Conservation (phyloP, 2,329 filamentous ascomycete genomes). For the Aschersonia sp. region DNA sequence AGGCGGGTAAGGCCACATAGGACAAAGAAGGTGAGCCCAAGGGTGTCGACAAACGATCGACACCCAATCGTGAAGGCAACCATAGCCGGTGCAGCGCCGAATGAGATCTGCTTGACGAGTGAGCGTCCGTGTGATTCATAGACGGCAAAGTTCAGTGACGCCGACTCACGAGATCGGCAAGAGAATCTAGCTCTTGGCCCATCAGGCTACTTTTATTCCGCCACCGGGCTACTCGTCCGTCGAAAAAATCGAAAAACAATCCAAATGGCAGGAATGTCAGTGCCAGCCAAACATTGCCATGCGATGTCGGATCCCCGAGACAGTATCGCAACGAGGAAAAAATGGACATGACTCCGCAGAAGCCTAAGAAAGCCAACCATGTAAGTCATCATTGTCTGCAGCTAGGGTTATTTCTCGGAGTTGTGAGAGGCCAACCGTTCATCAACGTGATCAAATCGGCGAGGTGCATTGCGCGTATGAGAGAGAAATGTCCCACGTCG, state of each 20-base stretch:
- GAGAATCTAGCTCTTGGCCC: slow-evolving; percentile 92
- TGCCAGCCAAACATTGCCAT: slow-evolving; percentile 64
- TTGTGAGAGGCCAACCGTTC: slow-evolving; percentile 37
- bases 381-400: not conserved
- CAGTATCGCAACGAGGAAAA: slow-evolving; percentile 93
- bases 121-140: not conserved
- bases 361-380: slow-evolving; percentile 29
- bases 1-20: slow-evolving; percentile 87
- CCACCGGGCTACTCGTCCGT: slow-evolving; percentile 93
- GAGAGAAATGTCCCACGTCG: slow-evolving; percentile 60
- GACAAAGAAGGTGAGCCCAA: slow-evolving; percentile 75
- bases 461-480: slow-evolving; percentile 57
- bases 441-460: slow-evolving; percentile 74
- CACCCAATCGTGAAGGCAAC: slow-evolving; percentile 82
- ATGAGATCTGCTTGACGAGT: slow-evolving; percentile 61
- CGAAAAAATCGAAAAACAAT: slow-evolving; percentile 95
- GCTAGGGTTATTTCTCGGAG: not conserved
- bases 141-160: not conserved
- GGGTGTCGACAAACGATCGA: slow-evolving; percentile 69
- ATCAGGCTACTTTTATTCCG: slow-evolving; percentile 93
- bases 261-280: slow-evolving; percentile 82
- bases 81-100: slow-evolving; percentile 78
- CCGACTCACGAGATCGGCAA: slow-evolving; percentile 71
- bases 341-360: slow-evolving; percentile 88
- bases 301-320: slow-evolving; percentile 52